Evolutionary conservation across 2,329 filamentous ascomycete genomes (phyloP).

Genomic region (Capronia epimyces): DNA sequence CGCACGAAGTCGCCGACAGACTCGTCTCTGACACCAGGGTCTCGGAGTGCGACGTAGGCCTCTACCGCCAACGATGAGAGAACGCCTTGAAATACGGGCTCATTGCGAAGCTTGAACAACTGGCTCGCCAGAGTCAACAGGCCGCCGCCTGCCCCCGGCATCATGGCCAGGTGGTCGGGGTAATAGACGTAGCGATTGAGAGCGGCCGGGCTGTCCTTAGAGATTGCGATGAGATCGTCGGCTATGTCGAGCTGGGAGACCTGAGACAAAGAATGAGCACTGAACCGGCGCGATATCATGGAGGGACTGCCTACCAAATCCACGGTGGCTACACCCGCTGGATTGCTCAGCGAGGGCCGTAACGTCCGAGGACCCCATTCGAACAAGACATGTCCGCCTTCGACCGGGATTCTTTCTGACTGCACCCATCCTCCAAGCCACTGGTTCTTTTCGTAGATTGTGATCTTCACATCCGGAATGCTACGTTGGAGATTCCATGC

Average conservation of each 20-base stretch:
- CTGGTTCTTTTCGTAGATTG: slow-evolving; percentile 68
- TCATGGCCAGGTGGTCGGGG: slow-evolving; percentile 68
- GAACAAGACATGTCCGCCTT: slow-evolving; percentile 63
- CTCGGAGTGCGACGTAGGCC: slow-evolving; percentile 24
- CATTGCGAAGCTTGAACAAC: slow-evolving; percentile 39
- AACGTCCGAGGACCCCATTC: slow-evolving; percentile 80
- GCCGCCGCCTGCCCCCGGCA: slow-evolving; percentile 45
- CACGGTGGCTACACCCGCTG: slow-evolving; percentile 59
- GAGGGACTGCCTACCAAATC: slow-evolving; percentile 54
- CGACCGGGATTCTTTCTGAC: slow-evolving; percentile 57
- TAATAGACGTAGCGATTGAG: slow-evolving; percentile 79
- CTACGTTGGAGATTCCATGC: slow-evolving; percentile 70
- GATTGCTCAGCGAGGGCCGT: slow-evolving; percentile 47
- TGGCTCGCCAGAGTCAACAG: slow-evolving; percentile 32
- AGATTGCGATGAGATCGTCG: slow-evolving; percentile 53
- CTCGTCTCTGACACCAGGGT: slow-evolving; percentile 53
- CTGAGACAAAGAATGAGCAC: slow-evolving; percentile 37
- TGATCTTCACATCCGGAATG: slow-evolving; percentile 65
- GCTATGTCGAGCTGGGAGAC: slow-evolving; percentile 53
- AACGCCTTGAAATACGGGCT: slow-evolving; percentile 54
- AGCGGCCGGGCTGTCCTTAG: slow-evolving; percentile 48
- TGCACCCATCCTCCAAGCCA: slow-evolving; percentile 79
- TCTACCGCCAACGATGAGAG: slow-evolving; percentile 35
- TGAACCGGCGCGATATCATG: not conserved
- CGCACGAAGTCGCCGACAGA: slow-evolving; percentile 64